Percentiles rank a stretch among this genome's conserved stretches.
Evolutionary conservation across 305 asterid genomes (phyloP).

Genomic region (Solanum chacoense): DNA sequence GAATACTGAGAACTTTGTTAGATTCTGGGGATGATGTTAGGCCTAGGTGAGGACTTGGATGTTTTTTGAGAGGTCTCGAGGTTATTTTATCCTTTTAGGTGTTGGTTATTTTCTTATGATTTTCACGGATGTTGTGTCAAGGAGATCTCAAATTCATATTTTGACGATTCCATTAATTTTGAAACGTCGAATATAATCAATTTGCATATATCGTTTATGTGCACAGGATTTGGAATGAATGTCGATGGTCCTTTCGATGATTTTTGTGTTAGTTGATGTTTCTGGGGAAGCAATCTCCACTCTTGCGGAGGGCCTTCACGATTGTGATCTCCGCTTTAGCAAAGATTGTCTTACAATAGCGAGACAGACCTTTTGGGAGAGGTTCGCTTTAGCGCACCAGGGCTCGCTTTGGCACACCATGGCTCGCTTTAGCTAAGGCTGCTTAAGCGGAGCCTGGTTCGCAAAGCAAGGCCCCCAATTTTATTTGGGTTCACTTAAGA

Average conservation of each 20-base stretch:
- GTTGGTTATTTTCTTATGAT: no score
- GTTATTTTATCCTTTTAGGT: neutral
- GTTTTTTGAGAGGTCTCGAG: neutral
- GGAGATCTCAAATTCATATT: neutral
- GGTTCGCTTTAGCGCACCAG: no score
- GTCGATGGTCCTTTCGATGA: neutral
- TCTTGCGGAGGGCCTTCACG: neutral
- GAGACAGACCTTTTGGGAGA: no score
- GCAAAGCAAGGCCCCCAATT: no score
- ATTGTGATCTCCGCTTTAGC: neutral
- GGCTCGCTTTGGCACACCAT: no score
- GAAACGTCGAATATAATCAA: neutral
- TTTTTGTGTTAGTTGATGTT: neutral
- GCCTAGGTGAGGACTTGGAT: neutral
- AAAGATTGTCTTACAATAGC: no score
- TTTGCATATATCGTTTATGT: no score
- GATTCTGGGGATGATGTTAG: neutral
- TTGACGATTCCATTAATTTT: no score
- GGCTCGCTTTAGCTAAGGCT: no score
- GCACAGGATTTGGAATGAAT: neutral
- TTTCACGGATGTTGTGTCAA: neutral
- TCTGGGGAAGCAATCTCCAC: neutral
- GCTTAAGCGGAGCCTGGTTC: no score
- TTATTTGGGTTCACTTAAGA: no score
- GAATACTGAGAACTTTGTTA: no score